phyloP scores from a whole-genome alignment of 345 rosid species.

The Brassica cretica region DNA sequence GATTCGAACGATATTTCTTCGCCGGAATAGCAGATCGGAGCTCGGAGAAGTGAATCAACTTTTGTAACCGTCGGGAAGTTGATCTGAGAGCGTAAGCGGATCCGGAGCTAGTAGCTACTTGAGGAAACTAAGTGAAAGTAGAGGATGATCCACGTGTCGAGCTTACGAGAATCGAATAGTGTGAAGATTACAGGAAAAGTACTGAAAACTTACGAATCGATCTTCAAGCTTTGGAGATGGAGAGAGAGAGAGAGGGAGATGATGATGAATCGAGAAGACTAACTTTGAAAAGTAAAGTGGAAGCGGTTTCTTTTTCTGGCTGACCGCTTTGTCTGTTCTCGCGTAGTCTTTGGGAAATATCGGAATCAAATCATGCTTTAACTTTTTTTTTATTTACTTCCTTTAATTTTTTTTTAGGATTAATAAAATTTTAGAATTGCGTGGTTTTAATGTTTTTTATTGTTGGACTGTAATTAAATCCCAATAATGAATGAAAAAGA shows the following conservation, averaged over 20 bases:
- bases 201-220: constrained; percentile 17
- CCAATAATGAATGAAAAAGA: not conserved
- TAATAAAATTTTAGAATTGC: too few relatives aligned
- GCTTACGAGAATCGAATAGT: constrained; percentile 9
- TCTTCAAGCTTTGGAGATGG: constrained; percentile 4
- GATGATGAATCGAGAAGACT: constrained; percentile 24
- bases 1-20: constrained; percentile 3
- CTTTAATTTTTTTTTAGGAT: not conserved
- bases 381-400: too few relatives aligned
- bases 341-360: constrained; percentile 11
- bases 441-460: not conserved
- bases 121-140: constrained; percentile 2
- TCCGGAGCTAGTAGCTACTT: constrained; percentile 23
- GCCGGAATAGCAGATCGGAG: not conserved
- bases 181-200: not conserved
- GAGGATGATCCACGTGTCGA: constrained; percentile 30
- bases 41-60: constrained; percentile 6
- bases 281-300: constrained; percentile 5
- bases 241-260: constrained; percentile 8
- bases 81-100: constrained; percentile 11
- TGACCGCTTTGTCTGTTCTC: constrained; percentile 7
- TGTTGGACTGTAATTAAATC: too few relatives aligned
- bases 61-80: not conserved
- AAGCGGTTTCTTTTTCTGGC: constrained; percentile 14
- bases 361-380: constrained; percentile 8